These are phyloP conservation scores for Prosopis cineraria DNA, from an alignment of 306 rosid genomes.

Conservation along the genomic window DNA sequence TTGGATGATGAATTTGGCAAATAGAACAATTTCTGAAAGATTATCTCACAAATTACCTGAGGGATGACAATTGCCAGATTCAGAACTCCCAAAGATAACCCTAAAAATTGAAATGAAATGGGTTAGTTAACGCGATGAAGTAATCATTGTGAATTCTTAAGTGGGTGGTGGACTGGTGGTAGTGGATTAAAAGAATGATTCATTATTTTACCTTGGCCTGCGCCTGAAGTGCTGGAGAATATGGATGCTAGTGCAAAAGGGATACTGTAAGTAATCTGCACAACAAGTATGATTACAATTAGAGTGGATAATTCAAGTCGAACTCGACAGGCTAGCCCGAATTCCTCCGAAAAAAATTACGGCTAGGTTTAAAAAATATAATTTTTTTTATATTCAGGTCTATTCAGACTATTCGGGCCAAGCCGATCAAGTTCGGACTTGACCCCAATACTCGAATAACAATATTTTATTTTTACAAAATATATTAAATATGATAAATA, in stretches of 20 bases:
- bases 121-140: not conserved
- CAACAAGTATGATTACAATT: conserved; percentile 14
- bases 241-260: conserved; percentile 95
- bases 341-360: no score
- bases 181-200: not conserved
- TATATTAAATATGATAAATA: no score
- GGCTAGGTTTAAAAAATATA: no score
- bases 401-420: no score
- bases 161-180: not conserved
- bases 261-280: conserved; percentile 76
- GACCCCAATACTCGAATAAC: no score
- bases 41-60: conserved; percentile 47
- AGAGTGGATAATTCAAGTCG: no score
- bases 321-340: no score
- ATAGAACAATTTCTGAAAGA: not conserved
- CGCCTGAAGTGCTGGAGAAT: conserved; percentile 64
- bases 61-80: conserved; percentile 78
- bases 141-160: not conserved
- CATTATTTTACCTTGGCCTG: conserved; percentile 76
- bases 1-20: not conserved
- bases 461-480: no score
- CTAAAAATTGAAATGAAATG: conserved; percentile 39
- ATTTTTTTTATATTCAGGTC: no score
- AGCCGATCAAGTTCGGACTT: no score
- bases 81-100: conserved; percentile 79